Evolutionary conservation across 768 basidiomycete genomes (phyloP).

Genomic region (Termitomyces sp.): DNA sequence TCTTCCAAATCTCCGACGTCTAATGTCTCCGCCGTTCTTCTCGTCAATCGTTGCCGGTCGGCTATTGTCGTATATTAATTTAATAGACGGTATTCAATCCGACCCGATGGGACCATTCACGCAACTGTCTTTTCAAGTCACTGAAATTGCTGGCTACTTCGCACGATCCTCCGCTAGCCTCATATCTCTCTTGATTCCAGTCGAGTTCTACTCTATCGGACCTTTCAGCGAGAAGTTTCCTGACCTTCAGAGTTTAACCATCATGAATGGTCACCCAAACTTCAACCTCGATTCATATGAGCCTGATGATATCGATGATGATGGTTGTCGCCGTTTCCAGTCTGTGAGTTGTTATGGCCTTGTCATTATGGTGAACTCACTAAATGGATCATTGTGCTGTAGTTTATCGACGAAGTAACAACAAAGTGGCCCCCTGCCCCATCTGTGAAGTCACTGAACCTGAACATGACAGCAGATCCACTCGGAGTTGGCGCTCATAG

Average conservation of each 20-base stretch:
- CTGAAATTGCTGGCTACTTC: not conserved
- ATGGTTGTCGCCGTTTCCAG: not conserved
- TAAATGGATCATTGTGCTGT: not conserved
- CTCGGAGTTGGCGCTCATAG: not conserved
- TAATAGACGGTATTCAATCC: not conserved
- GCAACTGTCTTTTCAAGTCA: not conserved
- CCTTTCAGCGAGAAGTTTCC: constrained; percentile 1
- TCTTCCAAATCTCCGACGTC: constrained; percentile 5
- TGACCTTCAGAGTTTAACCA: not conserved
- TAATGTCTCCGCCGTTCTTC: constrained; percentile 3
- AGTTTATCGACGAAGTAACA: not conserved
- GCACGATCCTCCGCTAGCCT: not conserved
- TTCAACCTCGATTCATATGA: too few relatives aligned
- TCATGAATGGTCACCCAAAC: not conserved
- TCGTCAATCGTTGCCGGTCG: constrained; percentile 2
- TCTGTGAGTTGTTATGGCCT: not conserved
- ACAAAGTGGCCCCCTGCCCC: constrained; percentile 6
- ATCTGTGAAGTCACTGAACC: constrained; percentile 2
- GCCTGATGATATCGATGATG: not conserved
- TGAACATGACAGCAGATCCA: not conserved
- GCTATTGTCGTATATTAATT: constrained; percentile 1
- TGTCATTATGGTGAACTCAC: not conserved
- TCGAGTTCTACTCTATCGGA: constrained; percentile 2
- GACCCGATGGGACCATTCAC: not conserved
- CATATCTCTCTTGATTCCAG: not conserved